These are phyloP conservation scores for Casuarina glauca DNA, from an alignment of 306 rosid genomes.

Conservation along the genomic window DNA sequence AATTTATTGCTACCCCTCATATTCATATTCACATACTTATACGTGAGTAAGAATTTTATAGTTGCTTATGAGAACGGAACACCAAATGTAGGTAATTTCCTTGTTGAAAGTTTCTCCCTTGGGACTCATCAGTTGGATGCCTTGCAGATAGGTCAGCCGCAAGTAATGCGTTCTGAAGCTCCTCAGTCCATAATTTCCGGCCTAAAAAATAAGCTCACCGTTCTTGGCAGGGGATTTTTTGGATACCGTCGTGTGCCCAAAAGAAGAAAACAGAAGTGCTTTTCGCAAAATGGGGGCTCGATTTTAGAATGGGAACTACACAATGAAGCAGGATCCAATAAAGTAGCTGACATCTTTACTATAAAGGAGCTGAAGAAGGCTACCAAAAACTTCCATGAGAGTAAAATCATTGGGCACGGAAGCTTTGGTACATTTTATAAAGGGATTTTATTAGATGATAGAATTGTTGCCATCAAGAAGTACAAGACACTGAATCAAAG, in stretches of 20 bases:
- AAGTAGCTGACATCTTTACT: constrained; percentile 1
- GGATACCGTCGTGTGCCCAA: neutral
- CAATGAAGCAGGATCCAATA: neutral
- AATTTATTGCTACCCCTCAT: no score
- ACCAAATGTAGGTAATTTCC: neutral
- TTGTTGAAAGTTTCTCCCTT: neutral
- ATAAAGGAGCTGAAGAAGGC: constrained; percentile 11
- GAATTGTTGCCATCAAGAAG: constrained; percentile 13
- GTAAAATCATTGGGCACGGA: constrained; percentile 18
- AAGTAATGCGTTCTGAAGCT: no score
- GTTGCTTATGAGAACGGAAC: constrained; percentile 13
- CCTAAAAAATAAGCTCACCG: constrained; percentile 24
- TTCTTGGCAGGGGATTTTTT: constrained; percentile 28
- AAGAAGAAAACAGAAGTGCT: neutral
- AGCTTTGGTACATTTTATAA: constrained; percentile 22
- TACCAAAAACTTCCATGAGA: constrained; percentile 15
- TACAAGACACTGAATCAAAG: constrained; percentile 9
- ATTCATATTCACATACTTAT: constrained; percentile 33
- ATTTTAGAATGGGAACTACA: neutral
- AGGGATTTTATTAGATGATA: neutral
- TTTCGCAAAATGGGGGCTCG: constrained; percentile 9
- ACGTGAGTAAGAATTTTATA: neutral
- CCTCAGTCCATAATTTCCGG: constrained; percentile 12
- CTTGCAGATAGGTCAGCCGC: neutral
- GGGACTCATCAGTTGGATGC: constrained; percentile 2